Evolutionary conservation across 495 filamentous ascomycete species (phyloP).

Genomic region (Penicillium waksmanii): DNA sequence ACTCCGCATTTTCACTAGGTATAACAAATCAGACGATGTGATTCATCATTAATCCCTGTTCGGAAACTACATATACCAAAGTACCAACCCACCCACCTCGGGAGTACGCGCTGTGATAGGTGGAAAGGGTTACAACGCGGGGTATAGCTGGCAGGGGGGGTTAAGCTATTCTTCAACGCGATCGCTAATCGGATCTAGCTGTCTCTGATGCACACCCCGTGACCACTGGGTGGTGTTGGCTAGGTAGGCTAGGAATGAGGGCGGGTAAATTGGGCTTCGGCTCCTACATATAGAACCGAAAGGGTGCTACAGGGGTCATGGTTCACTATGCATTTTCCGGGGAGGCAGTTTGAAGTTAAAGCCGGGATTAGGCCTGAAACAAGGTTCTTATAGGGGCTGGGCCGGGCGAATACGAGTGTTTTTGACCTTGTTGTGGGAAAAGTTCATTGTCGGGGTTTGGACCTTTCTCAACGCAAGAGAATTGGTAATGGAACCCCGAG

Average conservation of each 20-base stretch:
- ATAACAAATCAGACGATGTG: not conserved
- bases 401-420: not conserved
- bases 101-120: not conserved
- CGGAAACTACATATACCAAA: slow-evolving; percentile 4
- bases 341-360: not conserved
- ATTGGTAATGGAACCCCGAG: not conserved
- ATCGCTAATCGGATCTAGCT: slow-evolving; percentile 4
- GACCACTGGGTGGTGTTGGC: too few relatives aligned
- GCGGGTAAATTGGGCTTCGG: not conserved
- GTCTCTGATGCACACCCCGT: not conserved
- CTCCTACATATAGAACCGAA: not conserved
- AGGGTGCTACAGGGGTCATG: not conserved
- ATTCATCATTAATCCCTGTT: not conserved
- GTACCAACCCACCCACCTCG: not conserved
- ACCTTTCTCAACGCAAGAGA: not conserved
- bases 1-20: not conserved
- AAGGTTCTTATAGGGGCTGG: not conserved
- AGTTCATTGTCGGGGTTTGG: not conserved
- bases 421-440: not conserved
- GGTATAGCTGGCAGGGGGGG: slow-evolving; percentile 1
- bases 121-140: not conserved
- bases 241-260: not conserved
- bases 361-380: not conserved
- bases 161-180: slow-evolving; percentile 9
- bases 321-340: not conserved